phyloP scores from a whole-genome alignment of 2,329 filamentous ascomycete genomes.

The Stachybotrys chlorohalonatus region DNA sequence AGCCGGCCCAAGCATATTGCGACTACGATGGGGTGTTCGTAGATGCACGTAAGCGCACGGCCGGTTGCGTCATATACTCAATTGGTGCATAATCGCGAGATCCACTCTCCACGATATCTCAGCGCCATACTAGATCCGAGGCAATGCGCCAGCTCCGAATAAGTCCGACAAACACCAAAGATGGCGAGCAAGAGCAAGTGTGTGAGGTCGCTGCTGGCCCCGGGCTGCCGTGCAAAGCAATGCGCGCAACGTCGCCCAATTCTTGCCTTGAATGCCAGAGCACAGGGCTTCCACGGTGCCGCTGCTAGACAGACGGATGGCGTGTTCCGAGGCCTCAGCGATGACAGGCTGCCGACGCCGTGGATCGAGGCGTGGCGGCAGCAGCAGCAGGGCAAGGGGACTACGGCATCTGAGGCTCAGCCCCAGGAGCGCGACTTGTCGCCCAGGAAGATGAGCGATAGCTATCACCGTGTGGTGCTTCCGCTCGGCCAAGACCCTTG shows the following conservation, averaged over 20 bases:
- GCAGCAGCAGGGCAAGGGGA: constrained; percentile 9
- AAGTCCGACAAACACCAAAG: neutral
- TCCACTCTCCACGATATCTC: no score
- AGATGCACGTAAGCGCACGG: no score
- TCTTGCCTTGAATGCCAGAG: neutral
- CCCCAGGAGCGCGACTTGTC: constrained; percentile 14
- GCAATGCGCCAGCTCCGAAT: neutral
- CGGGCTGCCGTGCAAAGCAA: neutral
- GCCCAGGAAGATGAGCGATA: constrained; percentile 20
- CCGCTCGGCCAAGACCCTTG: constrained; percentile 66
- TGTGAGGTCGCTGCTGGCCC: neutral
- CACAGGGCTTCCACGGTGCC: neutral
- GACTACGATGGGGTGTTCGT: no score
- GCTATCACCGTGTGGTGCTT: constrained; percentile 29
- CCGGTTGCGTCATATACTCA: neutral
- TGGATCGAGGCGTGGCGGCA: constrained; percentile 18
- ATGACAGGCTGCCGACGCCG: constrained; percentile 14
- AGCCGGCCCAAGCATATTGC: no score
- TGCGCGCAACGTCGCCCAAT: neutral
- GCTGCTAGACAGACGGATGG: constrained; percentile 12
- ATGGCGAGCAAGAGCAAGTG: neutral
- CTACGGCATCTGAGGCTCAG: constrained; percentile 3
- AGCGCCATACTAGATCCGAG: neutral
- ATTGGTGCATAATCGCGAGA: neutral
- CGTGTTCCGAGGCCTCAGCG: constrained; percentile 16